Evolutionary conservation across 2,329 filamentous ascomycete genomes (phyloP), one percentile per base, ranked within the genome.

Genomic region (Clarireedia monteithiana): DNA sequence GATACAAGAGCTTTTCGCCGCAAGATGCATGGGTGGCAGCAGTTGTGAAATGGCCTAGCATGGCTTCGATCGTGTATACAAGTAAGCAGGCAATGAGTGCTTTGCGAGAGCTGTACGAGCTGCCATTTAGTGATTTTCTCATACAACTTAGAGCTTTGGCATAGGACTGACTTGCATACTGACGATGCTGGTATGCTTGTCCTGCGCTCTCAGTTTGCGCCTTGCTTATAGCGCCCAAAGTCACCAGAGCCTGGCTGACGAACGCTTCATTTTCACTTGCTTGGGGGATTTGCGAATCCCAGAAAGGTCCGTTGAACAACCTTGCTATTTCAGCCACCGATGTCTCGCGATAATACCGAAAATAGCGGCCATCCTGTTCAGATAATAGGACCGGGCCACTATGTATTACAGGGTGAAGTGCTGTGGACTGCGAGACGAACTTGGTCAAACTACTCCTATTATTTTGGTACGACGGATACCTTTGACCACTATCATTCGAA

Each of bases 271-370:
- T n/a, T 45, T 64, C 53, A 34, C 53, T 50, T 15, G 50, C 50
- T 48, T 64, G 60, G 2, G 58, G 60, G 15, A 64, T 59, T n/a
- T 64, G 9, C 14, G 48, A 50, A n/a, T 53, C 47, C 63, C 63
- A 64, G 12, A 61, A 46, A 4, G 55, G 44, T 14, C 44, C 52
- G 12, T 55, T 48, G 24, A 60, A 62, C n/a, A 58, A 50, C 9
- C 62, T 60, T 6, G 53, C 40, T 5, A 64, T 59, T 36, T 60
- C 47, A 2, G n/a, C 23, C 10, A 56, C 57, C 9, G 51, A 57
- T 5, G 58, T 53, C 17, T 64, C 59, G 14, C 57, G 49, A 23
- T 57, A 64, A 24, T 62, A 54, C 9, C 48, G 51, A 40, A 62
- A 64, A 44, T 57, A 64, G 9, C 42, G 55, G 15, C 30, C 48